Percentiles rank a stretch among this genome's conserved stretches.
phyloP scores from a whole-genome alignment of 2,329 filamentous ascomycete species.

The Hymenoscyphus occultus region DNA sequence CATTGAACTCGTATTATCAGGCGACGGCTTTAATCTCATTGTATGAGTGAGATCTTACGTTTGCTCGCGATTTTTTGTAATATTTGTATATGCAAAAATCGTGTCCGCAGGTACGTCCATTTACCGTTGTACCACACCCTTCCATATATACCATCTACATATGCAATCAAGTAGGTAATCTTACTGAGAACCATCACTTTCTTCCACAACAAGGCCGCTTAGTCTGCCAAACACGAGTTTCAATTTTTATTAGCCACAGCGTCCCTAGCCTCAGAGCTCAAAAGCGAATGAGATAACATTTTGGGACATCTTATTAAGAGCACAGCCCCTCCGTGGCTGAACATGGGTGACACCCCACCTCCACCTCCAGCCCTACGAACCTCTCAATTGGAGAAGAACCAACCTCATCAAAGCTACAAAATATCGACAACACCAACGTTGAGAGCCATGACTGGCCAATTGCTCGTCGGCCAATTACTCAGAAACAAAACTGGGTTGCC shows the following conservation, averaged over 20 bases:
- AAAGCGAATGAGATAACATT: neutral
- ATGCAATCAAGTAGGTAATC: neutral
- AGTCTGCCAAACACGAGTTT: neutral
- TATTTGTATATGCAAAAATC: neutral
- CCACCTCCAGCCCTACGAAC: slow-evolving; percentile 5
- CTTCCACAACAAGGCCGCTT: neutral
- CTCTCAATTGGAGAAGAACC: neutral
- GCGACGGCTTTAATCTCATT: neutral
- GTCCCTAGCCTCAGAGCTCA: neutral
- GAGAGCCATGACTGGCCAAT: neutral
- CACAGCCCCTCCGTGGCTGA: neutral
- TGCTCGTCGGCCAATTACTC: neutral
- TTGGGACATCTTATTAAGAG: neutral
- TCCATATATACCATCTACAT: neutral
- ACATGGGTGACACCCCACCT: neutral
- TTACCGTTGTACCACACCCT: neutral
- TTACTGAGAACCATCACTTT: neutral
- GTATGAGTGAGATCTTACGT: neutral
- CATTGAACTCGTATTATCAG: neutral
- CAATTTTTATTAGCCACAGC: neutral
- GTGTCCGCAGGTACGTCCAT: neutral
- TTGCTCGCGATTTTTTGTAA: neutral
- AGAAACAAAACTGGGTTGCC: neutral
- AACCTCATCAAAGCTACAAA: neutral
- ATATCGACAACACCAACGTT: neutral